Evolutionary conservation across 2,329 filamentous ascomycete genomes (phyloP).

Genomic region (Trichocomaceae sp.): DNA sequence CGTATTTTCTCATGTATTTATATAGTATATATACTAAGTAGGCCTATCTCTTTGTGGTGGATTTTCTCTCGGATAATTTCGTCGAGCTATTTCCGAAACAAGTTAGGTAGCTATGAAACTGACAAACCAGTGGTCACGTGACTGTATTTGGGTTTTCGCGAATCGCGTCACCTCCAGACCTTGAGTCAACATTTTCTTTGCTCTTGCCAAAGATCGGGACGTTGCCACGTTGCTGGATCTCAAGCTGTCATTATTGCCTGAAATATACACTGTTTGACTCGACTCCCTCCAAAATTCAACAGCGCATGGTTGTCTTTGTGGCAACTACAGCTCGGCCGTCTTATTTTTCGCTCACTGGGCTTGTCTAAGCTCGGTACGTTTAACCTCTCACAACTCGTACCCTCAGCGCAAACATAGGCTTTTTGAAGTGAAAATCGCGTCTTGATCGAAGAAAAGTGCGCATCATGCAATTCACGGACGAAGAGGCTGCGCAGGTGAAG

Average conservation of each 20-base stretch:
- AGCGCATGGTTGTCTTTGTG: background rate
- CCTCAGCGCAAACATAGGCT: background rate
- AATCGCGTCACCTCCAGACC: conserved; percentile 2
- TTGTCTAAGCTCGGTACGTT: background rate
- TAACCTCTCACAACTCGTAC: background rate
- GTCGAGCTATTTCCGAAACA: background rate
- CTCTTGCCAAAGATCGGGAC: background rate
- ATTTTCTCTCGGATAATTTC: background rate
- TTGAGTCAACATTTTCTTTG: background rate
- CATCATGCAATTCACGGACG: conserved; percentile 50
- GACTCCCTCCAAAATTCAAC: background rate
- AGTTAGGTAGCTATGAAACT: background rate
- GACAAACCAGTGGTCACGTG: conserved; percentile 1
- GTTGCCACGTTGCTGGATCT: background rate
- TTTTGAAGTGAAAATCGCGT: background rate
- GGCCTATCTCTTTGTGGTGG: too few species aligned
- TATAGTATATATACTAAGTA: too few species aligned
- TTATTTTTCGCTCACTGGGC: background rate
- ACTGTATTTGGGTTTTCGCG: background rate
- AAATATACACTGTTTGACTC: background rate
- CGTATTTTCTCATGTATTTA: too few species aligned
- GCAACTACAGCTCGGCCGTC: background rate
- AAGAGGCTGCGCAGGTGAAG: conserved; percentile 49
- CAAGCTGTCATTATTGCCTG: background rate
- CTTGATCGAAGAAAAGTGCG: background rate